Evolutionary conservation across 768 basidiomycete genomes (phyloP).

Genomic region (Tricholomella constricta): DNA sequence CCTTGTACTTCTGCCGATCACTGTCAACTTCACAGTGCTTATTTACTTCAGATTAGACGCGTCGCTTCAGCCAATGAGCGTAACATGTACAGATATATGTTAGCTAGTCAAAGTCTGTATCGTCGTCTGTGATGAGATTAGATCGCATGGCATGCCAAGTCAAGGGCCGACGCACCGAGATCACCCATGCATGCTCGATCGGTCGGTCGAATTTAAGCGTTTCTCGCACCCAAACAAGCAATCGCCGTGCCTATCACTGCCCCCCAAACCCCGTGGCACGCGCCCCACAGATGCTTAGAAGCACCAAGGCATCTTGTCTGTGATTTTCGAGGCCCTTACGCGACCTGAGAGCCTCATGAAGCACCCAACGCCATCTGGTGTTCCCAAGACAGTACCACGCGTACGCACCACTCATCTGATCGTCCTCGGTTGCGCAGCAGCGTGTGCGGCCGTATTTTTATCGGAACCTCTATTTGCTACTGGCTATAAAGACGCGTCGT

Average conservation of each 20-base stretch:
- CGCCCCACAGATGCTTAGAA: not conserved
- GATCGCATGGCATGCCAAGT: too few relatives aligned
- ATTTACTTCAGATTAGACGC: too few relatives aligned
- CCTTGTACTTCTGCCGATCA: too few relatives aligned
- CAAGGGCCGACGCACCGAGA: too few relatives aligned
- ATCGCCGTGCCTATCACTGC: not conserved
- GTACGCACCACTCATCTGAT: not conserved
- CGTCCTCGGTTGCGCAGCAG: conserved; percentile 1
- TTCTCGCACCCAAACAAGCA: too few relatives aligned
- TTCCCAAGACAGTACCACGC: not conserved
- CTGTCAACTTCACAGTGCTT: too few relatives aligned
- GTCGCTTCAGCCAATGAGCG: too few relatives aligned
- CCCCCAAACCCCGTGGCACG: not conserved
- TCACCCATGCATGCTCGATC: too few relatives aligned
- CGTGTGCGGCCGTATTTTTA: not conserved
- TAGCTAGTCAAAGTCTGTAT: too few relatives aligned
- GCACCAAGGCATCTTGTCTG: not conserved
- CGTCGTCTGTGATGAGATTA: too few relatives aligned
- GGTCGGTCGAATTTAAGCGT: too few relatives aligned
- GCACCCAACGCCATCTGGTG: not conserved
- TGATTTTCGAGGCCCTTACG: not conserved
- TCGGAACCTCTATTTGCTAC: not conserved
- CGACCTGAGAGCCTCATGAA: not conserved
- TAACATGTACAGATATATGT: too few relatives aligned
- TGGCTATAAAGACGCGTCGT: conserved; percentile 5